Percentiles rank a stretch among this genome's conserved stretches.
Conservation (phyloP, 108 stramenopile species). For the Cyclotella cryptica region DNA sequence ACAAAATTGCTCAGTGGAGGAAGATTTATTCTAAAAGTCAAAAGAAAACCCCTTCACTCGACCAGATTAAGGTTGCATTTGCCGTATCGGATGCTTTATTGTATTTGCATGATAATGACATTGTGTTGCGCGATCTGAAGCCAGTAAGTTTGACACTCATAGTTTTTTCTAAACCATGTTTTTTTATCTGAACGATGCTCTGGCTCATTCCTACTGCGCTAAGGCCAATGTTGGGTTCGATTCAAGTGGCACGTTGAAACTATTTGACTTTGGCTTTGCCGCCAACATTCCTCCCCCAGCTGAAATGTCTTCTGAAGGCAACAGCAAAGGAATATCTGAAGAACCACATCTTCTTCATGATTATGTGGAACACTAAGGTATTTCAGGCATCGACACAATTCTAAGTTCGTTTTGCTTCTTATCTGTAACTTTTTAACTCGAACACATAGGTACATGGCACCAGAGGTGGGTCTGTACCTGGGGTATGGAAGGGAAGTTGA, state of each 20-base stretch:
- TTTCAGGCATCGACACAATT: no score
- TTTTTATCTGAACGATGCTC: no score
- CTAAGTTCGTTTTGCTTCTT: no score
- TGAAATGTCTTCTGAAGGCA: slow-evolving; percentile 26
- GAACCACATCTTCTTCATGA: slow-evolving; percentile 30
- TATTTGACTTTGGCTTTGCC: no score
- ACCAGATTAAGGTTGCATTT: slow-evolving; percentile 15
- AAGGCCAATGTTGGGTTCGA: slow-evolving; percentile 64
- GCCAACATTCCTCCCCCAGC: no score
- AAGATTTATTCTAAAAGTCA: slow-evolving; percentile 12
- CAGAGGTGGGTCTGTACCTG: slow-evolving; percentile 33
- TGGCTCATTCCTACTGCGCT: no score
- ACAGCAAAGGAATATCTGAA: slow-evolving; percentile 6
- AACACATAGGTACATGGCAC: slow-evolving; percentile 59
- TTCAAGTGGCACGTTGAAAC: slow-evolving; percentile 14
- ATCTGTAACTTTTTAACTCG: no score
- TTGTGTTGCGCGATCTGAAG: slow-evolving; percentile 67
- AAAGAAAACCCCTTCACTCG: slow-evolving; percentile 15
- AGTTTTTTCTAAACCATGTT: no score
- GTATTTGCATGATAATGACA: slow-evolving; percentile 56
- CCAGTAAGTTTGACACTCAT: no score
- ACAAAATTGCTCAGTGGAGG: slow-evolving; percentile 72
- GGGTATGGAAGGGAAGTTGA: slow-evolving; percentile 55
- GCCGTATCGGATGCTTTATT: slow-evolving; percentile 44
- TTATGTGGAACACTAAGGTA: slow-evolving; percentile 59